A percentile compares a stretch with the other conserved stretches of the same genome.
Conservation (phyloP, 345 rosid genomes). For the Dimocarpus longan region DNA sequence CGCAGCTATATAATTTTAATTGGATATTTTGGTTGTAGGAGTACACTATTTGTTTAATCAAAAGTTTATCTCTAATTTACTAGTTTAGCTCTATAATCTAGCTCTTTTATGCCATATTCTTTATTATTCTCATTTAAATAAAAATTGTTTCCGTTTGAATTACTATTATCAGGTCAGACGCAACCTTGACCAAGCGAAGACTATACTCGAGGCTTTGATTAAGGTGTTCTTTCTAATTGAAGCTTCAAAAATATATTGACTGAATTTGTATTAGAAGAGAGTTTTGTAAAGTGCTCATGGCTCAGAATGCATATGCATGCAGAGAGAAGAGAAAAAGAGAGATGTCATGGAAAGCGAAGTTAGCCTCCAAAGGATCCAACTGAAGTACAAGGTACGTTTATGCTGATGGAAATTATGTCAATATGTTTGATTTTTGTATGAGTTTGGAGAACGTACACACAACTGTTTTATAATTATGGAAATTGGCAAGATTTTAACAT, state of each 20-base stretch:
- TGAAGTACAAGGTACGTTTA: constrained; percentile 73
- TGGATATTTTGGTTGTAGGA: neutral
- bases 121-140: neutral
- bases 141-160: constrained; percentile 15
- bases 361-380: constrained; percentile 85
- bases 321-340: constrained; percentile 98
- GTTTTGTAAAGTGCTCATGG: constrained; percentile 22
- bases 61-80: neutral
- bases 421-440: neutral
- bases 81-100: too few relatives aligned
- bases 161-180: constrained; percentile 78
- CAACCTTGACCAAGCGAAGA: constrained; percentile 95
- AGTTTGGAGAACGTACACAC: neutral
- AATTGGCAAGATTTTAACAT: neutral
- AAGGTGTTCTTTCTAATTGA: constrained; percentile 55
- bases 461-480: neutral
- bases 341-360: constrained; percentile 87
- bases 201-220: constrained; percentile 81
- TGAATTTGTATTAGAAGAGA: neutral
- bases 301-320: constrained; percentile 23
- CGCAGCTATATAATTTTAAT: neutral
- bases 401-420: constrained; percentile 3
- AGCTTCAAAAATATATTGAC: constrained; percentile 5
- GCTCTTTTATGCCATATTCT: neutral
- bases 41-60: neutral